A percentile compares a stretch with the other conserved stretches of the same genome.
Evolutionary conservation across 495 filamentous ascomycete species (phyloP).

Genomic region (Xylaria sp.): DNA sequence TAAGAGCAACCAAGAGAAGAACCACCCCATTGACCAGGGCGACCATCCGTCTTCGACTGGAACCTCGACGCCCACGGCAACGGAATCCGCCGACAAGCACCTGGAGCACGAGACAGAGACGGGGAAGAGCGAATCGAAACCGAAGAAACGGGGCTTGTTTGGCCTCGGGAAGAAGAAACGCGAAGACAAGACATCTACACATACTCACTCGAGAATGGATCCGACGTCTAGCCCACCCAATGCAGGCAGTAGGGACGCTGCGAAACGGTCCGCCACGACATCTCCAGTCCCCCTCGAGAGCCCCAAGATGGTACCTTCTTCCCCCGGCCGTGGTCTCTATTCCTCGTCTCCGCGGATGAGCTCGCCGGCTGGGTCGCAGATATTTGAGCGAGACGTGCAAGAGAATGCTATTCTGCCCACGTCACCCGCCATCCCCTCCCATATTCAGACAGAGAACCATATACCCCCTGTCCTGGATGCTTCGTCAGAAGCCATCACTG

Average conservation of each 20-base stretch:
- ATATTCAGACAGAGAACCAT: constrained; percentile 90
- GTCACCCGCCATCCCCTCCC: constrained; percentile 80
- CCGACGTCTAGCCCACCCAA: constrained; percentile 37
- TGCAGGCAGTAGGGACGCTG: constrained; percentile 23
- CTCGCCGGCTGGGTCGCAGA: constrained; percentile 78
- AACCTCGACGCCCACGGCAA: constrained; percentile 47
- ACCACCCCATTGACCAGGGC: constrained; percentile 24
- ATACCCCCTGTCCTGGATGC: constrained; percentile 91
- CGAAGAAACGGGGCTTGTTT: constrained; percentile 62
- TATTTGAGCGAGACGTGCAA: constrained; percentile 94
- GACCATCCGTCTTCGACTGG: constrained; percentile 39
- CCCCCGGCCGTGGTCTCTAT: constrained; percentile 58
- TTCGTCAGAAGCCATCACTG: constrained; percentile 86
- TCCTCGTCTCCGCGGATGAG: constrained; percentile 66
- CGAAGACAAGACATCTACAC: constrained; percentile 49
- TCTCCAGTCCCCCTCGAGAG: constrained; percentile 52
- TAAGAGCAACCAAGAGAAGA: constrained; percentile 33
- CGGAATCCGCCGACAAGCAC: constrained; percentile 39
- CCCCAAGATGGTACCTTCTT: constrained; percentile 55
- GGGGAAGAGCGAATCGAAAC: constrained; percentile 45
- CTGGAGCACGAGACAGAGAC: constrained; percentile 39
- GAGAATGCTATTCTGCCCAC: constrained; percentile 71
- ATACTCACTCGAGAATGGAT: constrained; percentile 35
- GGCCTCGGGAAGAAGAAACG: constrained; percentile 72
- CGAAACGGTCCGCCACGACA: constrained; percentile 44